Evolutionary conservation across 2,329 filamentous ascomycete species (phyloP), one percentile per base, ranked within the genome.

Genomic region (Pestalotiopsis sp.): DNA sequence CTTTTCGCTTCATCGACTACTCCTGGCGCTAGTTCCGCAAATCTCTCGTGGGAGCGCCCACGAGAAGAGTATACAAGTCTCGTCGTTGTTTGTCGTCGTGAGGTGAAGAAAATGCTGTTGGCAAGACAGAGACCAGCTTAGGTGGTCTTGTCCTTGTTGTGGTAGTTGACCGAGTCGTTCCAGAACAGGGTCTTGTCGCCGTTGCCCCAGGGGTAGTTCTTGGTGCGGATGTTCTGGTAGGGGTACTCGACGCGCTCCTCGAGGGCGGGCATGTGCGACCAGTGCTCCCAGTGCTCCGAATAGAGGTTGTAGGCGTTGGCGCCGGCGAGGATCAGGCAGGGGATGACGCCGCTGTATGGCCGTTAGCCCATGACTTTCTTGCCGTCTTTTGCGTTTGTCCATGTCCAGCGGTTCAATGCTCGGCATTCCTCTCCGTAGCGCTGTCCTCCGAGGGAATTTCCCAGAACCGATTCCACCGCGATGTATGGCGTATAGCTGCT

Each of bases 231-330:
- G 88, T 99, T 99, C 89, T 97, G 93, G 90, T 97, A 99, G 69
- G 94, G 85, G 84, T 98, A 99, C 86, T 98, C 93, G 77, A 88
- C 84, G 78, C 93, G 92, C 85, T 99, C 96, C 86, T 97, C 94
- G 74, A 95, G 86, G 73, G 96, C 92, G 69, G 92, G 89, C 81
- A 93, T 84, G 84, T 98, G 95, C 65, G 82, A 84, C 89, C 92
- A 94, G 88, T 99, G 96, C 84, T 97, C 93, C 95, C 95, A 98
- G 84, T 99, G 96, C 85, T 97, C 93, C 77, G 89, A 90, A 94
- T 94, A 99, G 71, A 97, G 90, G 78, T 91, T 90, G 81, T 92
- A 97, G 76, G 94, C 94, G 81, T 99, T 99, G 82, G 90, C 84
- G 73, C 83, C 80, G 69, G 92, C 90, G 73, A 94, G 84, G 73